Base-by-base conservation (phyloP, 192 early-diverging fungal species). In the Spizellomyces punctatus region DNA sequence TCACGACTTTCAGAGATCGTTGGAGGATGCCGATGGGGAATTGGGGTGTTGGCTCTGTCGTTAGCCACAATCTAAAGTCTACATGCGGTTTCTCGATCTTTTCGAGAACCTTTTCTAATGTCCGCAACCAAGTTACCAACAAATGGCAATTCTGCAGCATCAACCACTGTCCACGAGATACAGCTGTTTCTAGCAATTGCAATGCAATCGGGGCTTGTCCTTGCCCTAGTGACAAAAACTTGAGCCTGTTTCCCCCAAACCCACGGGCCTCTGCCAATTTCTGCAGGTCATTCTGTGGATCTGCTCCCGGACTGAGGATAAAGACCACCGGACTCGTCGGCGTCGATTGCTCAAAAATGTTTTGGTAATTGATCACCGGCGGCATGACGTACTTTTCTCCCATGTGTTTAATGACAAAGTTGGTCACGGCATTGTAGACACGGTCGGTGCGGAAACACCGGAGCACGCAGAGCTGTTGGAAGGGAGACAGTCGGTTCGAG, bases 321-420 rank as follows among this genome's bases (percentile, higher is more conserved):
- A 88, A 88, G 4, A 88, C 86, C 7, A 88, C 86, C 17, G 86
- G 86, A 46, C 77, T 77, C 4, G 86, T 88, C 5, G 86, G 86
- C 3, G 82, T 77, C 2, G 86, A 88, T 64, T 88, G 86, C 48
- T 88, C 86, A 66, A 88, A 88, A 54, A 88, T 88, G 72, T 88
- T 88, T 59, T 88, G 79, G 71, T 72, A 88, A 67, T 88, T 88
- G 76, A 88, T 80, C 47, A 88, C 86, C 9, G 83, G 86, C n/a
- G 84, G 86, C 84, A 88, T 88, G 21, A 88, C 86, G 67, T 83
- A 88, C 69, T 86, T 84, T 82, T 88, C 86, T 60, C 86, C 86
- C 78, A 88, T 84, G 65, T 83, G 71, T 27, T 82, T 78, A 66
- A 88, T 88, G 43, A 88, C 86, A 77, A 86, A 88, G 79, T 79